phyloP scores from a whole-genome alignment of 768 basidiomycete species.

The Kwoniella dendrophila region DNA sequence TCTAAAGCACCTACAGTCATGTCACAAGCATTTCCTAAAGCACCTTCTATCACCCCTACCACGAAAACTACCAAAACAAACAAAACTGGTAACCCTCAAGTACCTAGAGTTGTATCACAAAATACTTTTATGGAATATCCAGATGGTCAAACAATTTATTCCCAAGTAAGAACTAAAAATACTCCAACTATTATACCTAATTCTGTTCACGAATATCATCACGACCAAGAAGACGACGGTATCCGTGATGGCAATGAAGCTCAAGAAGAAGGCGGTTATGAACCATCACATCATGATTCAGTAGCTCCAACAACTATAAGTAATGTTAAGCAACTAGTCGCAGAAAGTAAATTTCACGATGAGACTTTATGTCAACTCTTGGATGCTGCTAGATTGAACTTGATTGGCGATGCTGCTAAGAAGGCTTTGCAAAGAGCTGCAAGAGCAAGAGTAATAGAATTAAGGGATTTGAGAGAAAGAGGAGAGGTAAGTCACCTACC shows the following conservation, averaged over 20 bases:
- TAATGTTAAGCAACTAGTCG: constrained; percentile 48
- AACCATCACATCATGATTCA: constrained; percentile 22
- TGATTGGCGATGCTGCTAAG: constrained; percentile 51
- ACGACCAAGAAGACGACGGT: neutral
- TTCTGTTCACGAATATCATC: neutral
- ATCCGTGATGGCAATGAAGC: neutral
- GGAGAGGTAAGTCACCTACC: constrained; percentile 24
- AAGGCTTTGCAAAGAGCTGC: constrained; percentile 52
- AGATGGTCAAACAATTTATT: constrained; percentile 11
- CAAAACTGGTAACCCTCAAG: constrained; percentile 1
- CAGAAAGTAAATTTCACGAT: constrained; percentile 50
- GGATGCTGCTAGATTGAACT: constrained; percentile 45
- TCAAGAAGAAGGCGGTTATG: neutral
- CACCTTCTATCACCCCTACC: constrained; percentile 4
- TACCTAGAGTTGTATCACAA: constrained; percentile 7
- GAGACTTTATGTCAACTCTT: constrained; percentile 53
- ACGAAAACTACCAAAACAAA: neutral
- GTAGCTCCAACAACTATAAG: constrained; percentile 45
- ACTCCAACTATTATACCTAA: constrained; percentile 20
- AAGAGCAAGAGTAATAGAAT: constrained; percentile 48
- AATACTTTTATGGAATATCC: constrained; percentile 13
- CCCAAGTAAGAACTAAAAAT: constrained; percentile 24
- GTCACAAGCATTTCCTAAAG: constrained; percentile 9
- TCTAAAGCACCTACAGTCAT: constrained; percentile 15
- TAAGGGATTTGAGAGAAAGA: constrained; percentile 37